A percentile compares a stretch with the other conserved stretches of the same genome.
Evolutionary conservation across 2,329 filamentous ascomycete genomes (phyloP).

Genomic region (Venturiaceae sp.): DNA sequence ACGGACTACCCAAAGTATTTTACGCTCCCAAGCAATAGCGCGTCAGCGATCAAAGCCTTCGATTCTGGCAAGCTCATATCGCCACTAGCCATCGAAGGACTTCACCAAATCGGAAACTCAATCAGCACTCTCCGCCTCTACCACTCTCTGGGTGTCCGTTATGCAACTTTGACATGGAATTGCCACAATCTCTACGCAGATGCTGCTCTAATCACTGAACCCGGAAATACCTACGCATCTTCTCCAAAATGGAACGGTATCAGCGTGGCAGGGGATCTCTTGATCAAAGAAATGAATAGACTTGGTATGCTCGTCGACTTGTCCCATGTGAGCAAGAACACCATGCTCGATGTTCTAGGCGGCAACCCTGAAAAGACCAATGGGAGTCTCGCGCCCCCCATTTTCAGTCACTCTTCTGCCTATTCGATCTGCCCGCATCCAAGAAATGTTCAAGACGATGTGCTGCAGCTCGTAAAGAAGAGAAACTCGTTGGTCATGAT

Average conservation of each 20-base stretch:
- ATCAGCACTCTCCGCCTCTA: constrained; percentile 65
- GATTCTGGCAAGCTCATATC: constrained; percentile 51
- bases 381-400: constrained; percentile 70
- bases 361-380: constrained; percentile 44
- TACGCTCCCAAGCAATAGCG: constrained; percentile 51
- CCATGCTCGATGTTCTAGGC: constrained; percentile 70
- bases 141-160: constrained; percentile 70
- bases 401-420: constrained; percentile 82
- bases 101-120: constrained; percentile 90
- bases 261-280: constrained; percentile 50
- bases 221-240: constrained; percentile 25
- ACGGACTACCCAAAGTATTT: constrained; percentile 58
- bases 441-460: constrained; percentile 79
- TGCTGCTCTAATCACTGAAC: constrained; percentile 56
- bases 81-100: constrained; percentile 71
- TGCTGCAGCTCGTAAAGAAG: constrained; percentile 66
- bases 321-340: constrained; percentile 67
- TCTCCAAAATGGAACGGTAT: constrained; percentile 62
- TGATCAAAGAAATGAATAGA: constrained; percentile 87
- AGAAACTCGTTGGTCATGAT: constrained; percentile 78
- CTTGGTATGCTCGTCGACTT: constrained; percentile 92
- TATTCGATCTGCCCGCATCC: constrained; percentile 77
- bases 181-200: constrained; percentile 89
- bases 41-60: constrained; percentile 49
- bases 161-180: constrained; percentile 85